Percentiles rank a stretch among this genome's conserved stretches.
phyloP scores from a whole-genome alignment of 345 rosid genomes.

The Eucalyptus shirleyi region DNA sequence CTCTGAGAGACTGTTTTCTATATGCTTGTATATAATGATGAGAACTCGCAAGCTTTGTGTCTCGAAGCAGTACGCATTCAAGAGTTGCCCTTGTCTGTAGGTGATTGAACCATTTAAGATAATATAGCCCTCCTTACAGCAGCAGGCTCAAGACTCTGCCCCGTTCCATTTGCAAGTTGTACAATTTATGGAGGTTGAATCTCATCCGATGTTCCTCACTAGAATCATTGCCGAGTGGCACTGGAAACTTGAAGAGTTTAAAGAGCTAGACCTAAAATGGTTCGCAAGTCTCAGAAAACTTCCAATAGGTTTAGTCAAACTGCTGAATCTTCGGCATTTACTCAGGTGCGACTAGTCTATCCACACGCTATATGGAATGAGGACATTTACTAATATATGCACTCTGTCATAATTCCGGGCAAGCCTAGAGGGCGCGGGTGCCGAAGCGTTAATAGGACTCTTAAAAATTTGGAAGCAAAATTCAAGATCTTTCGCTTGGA shows the following conservation, averaged over 20 bases:
- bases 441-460: not conserved
- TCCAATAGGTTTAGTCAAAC: not conserved
- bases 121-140: not conserved
- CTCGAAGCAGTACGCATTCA: not conserved
- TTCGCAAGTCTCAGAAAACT: not conserved
- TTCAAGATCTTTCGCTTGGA: not conserved
- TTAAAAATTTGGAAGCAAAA: not conserved
- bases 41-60: not conserved
- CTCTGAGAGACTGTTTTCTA: too few species aligned
- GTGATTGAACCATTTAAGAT: not conserved
- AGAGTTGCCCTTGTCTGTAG: not conserved
- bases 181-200: not conserved
- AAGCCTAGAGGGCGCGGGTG: not conserved
- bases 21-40: too few species aligned
- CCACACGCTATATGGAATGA: not conserved
- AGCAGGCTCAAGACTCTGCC: not conserved
- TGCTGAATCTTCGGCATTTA: not conserved
- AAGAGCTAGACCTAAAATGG: not conserved
- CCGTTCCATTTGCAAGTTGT: not conserved
- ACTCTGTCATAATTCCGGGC: not conserved
- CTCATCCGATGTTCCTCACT: not conserved
- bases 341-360: not conserved
- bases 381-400: not conserved
- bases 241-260: not conserved
- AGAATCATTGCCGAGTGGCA: not conserved